Conservation (phyloP, 257 asterid species). For the Ballota nigra region DNA sequence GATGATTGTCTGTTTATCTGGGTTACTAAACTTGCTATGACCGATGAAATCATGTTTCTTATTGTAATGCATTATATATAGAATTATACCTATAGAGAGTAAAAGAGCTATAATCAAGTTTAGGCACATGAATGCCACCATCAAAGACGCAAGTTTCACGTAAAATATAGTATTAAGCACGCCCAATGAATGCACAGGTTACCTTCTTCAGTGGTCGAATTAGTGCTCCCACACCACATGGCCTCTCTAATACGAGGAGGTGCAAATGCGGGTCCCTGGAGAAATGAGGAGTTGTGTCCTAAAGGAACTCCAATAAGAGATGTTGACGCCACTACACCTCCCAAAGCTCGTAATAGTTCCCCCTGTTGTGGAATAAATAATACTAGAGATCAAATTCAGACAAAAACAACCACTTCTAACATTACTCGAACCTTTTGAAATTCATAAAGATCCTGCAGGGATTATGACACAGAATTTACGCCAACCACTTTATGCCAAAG, state of each 20-base stretch:
- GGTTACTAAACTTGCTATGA: not conserved
- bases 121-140: not conserved
- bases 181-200: not conserved
- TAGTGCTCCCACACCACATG: constrained; percentile 99
- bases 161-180: not conserved
- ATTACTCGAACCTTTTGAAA: not conserved
- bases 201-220: constrained; percentile 98
- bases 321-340: constrained; percentile 75
- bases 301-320: constrained; percentile 97
- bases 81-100: not conserved
- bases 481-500: not conserved
- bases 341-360: constrained; percentile 86
- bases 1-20: not conserved
- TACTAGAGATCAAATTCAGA: constrained; percentile 15
- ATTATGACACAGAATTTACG: not conserved
- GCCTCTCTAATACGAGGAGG: constrained; percentile 99
- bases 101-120: not conserved
- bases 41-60: not conserved
- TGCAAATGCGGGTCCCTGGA: constrained; percentile 99
- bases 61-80: not conserved
- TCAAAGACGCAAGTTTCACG: constrained; percentile 6
- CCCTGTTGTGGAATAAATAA: constrained; percentile 51
- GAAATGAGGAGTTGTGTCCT: constrained; percentile 98
- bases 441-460: not conserved
- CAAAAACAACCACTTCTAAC: constrained; percentile 7